phyloP scores from a whole-genome alignment of 2,329 filamentous ascomycete genomes.

The Xylaria sp. region DNA sequence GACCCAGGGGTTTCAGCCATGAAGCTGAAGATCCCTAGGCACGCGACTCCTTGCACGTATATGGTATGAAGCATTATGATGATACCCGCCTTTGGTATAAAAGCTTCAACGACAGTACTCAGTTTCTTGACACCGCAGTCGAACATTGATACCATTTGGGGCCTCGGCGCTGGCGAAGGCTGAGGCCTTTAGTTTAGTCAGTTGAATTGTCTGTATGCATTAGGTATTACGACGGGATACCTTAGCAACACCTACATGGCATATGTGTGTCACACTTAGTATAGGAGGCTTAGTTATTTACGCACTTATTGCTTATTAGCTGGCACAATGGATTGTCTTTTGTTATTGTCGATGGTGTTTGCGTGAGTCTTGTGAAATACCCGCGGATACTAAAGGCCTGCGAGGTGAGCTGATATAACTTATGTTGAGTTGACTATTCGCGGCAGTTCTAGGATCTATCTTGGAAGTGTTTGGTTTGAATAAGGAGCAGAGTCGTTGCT shows the following conservation, averaged over 20 bases:
- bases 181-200: neutral
- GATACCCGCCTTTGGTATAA: neutral
- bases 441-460: too few relatives aligned
- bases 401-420: too few relatives aligned
- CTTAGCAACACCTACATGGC: neutral
- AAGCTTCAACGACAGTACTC: too few relatives aligned
- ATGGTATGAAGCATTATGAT: neutral
- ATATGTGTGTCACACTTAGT: constrained; percentile 10
- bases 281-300: too few relatives aligned
- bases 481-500: too few relatives aligned
- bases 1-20: constrained; percentile 29
- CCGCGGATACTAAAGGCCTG: too few relatives aligned
- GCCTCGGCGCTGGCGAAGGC: neutral
- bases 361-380: too few relatives aligned
- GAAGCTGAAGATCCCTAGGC: constrained; percentile 2
- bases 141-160: constrained; percentile 16
- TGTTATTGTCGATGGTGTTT: too few relatives aligned
- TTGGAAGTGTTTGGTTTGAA: too few relatives aligned
- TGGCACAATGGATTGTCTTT: too few relatives aligned
- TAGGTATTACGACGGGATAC: constrained; percentile 5
- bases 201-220: constrained; percentile 8
- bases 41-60: neutral
- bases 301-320: too few relatives aligned
- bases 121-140: neutral
- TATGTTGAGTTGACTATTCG: too few relatives aligned